A percentile compares a stretch with the other conserved stretches of the same genome.
These are phyloP conservation scores for Trichoderma endophyticum DNA, from an alignment of 2,329 filamentous ascomycete genomes.

Conservation along the genomic window DNA sequence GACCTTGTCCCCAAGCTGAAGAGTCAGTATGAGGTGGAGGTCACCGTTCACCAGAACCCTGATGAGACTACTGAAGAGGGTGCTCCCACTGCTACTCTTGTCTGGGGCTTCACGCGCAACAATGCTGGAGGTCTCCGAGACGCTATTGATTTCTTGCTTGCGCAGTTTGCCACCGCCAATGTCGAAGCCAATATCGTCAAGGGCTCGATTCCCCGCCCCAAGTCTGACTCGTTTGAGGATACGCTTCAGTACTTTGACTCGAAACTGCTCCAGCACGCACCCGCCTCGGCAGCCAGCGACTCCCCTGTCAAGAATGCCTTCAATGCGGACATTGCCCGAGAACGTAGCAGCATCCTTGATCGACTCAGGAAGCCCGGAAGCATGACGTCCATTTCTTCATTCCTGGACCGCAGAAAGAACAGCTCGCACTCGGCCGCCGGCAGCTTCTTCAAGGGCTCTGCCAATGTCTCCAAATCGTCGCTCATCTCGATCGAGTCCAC, in stretches of 20 bases:
- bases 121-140: conserved; percentile 94
- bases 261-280: conserved; percentile 90
- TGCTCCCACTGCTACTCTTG: conserved; percentile 57
- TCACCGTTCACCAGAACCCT: conserved; percentile 66
- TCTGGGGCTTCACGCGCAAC: conserved; percentile 89
- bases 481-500: conserved; percentile 95
- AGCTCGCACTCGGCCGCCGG: conserved; percentile 77
- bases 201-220: conserved; percentile 93
- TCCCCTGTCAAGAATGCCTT: conserved; percentile 86
- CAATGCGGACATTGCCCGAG: conserved; percentile 72
- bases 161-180: conserved; percentile 80
- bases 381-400: conserved; percentile 93
- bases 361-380: conserved; percentile 91
- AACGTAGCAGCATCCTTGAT: conserved; percentile 83
- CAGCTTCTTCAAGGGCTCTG: conserved; percentile 89
- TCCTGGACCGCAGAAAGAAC: conserved; percentile 93
- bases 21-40: conserved; percentile 86
- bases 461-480: conserved; percentile 89
- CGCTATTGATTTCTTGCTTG: conserved; percentile 90
- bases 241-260: conserved; percentile 96
- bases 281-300: conserved; percentile 74
- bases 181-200: conserved; percentile 86
- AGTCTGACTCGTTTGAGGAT: conserved; percentile 98
- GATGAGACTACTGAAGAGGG: conserved; percentile 58
- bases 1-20: conserved; percentile 83